A percentile compares a stretch with the other conserved stretches of the same genome.
Evolutionary conservation across 768 basidiomycete species (phyloP).

Genomic region (Xanthoconium purpureum): DNA sequence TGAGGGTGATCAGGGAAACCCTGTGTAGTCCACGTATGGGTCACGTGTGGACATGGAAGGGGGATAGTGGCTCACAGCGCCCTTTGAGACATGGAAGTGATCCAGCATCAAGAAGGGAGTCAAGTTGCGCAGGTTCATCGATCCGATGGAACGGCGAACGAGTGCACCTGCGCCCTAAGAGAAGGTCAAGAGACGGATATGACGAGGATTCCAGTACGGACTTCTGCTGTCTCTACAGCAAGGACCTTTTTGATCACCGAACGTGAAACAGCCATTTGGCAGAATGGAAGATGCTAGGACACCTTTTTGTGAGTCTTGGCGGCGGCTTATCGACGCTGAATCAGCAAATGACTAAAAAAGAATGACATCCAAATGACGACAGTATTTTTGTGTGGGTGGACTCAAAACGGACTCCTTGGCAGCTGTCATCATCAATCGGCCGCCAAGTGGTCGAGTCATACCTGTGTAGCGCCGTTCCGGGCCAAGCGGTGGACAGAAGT

Average conservation of each 20-base stretch:
- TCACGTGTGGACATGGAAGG: neutral
- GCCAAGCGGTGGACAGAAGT: no score
- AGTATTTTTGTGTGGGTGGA: no score
- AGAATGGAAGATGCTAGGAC: neutral
- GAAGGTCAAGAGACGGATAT: neutral
- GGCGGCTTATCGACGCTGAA: neutral
- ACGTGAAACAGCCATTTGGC: constrained; percentile 49
- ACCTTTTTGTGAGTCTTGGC: neutral
- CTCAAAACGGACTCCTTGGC: no score
- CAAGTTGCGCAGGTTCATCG: constrained; percentile 67
- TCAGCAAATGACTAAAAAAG: constrained; percentile 8
- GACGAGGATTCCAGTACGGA: constrained; percentile 18
- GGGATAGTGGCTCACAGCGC: constrained; percentile 50
- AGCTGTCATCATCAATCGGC: neutral
- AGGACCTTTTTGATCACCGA: constrained; percentile 73
- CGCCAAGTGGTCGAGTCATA: neutral
- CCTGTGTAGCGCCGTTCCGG: no score
- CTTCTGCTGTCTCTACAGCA: constrained; percentile 73
- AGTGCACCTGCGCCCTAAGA: constrained; percentile 72
- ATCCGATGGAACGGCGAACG: constrained; percentile 86
- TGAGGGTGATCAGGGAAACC: constrained; percentile 95
- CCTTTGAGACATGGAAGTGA: constrained; percentile 69
- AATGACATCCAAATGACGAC: no score
- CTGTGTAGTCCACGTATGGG: constrained; percentile 31
- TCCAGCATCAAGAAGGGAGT: constrained; percentile 91